Conservation (phyloP, 768 basidiomycete species). For the Infundibulicybe gibba region DNA sequence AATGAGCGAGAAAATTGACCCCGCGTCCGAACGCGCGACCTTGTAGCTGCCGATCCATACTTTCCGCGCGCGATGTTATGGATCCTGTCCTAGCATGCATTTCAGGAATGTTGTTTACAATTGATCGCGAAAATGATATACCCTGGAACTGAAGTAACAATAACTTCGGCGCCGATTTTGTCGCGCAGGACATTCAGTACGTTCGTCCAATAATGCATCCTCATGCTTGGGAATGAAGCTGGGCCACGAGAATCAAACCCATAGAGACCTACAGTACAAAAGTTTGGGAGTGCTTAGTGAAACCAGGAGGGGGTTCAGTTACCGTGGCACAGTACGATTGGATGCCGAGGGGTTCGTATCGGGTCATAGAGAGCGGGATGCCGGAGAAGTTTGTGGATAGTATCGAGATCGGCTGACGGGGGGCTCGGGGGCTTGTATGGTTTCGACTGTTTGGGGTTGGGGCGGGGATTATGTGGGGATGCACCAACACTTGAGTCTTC, state of each 20-base stretch:
- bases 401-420: constrained; percentile 33
- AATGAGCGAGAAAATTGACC: constrained; percentile 92
- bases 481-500: no score
- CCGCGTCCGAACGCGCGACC: constrained; percentile 67
- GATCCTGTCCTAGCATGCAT: constrained; percentile 72
- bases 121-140: constrained; percentile 29
- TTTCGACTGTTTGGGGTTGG: constrained; percentile 4
- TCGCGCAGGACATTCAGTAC: constrained; percentile 77
- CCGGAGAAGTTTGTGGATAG: constrained; percentile 66
- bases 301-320: constrained; percentile 15
- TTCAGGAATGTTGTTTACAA: not conserved
- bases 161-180: constrained; percentile 88
- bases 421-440: constrained; percentile 9
- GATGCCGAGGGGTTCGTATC: constrained; percentile 75
- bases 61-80: constrained; percentile 74
- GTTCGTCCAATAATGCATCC: constrained; percentile 93
- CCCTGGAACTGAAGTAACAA: constrained; percentile 94
- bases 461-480: constrained; percentile 4
- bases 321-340: constrained; percentile 97
- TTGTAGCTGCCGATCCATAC: constrained; percentile 70
- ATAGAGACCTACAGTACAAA: constrained; percentile 65
- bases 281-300: not conserved
- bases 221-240: constrained; percentile 72
- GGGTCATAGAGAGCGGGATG: constrained; percentile 81
- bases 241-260: constrained; percentile 93